Base-by-base conservation (phyloP, 306 rosid species). In the Acacia acuminata region DNA sequence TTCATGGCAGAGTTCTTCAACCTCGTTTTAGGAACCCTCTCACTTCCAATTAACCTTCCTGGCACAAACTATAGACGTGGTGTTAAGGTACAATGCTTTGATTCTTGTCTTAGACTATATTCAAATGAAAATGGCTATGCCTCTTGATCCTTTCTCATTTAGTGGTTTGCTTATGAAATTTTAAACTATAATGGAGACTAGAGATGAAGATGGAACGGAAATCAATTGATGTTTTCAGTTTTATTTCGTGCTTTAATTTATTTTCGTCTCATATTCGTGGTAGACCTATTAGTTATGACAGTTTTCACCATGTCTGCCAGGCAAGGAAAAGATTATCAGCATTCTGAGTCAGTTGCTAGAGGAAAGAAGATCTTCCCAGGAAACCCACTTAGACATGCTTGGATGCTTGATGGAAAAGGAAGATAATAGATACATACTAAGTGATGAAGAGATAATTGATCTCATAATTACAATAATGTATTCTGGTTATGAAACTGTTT, bases 401-500 rank as follows among this genome's bases (percentile, higher is more conserved):
- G 90, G 84, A 30, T 75, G 78, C 66, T 77, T 94, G 64, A 87
- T 96, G 97, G 87, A 73, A 82, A 86, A 47, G 36, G 96, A 92
- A 16, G 98, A 86, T 30, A 91, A 75, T 53, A 84, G 82, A 73
- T 82, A 94, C 84, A 84, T 82, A 73, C 87, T 96, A 24, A 86
- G 69, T 38, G 97, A 96, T 84, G 98, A 92, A 84, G 99, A 96
- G 74, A 87, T 96, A 38, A 92, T 94, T 71, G 99, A 96, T 90
- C 90, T 86, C 19, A 88, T 96, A 7, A 90, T 96, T 19, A 91
- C 99, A 24, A 79, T 96, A 25, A 83, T 96, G 83, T 94, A 96
- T 80, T 96, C 99, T 53, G 99, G 99, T 14, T 96, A 92, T 75
- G 99, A 96, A 89, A 96, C 99, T 72, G 98, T 96, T 83, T 96